Conservation (phyloP, 2,329 filamentous ascomycete genomes). For the Calonectria pteridis region DNA sequence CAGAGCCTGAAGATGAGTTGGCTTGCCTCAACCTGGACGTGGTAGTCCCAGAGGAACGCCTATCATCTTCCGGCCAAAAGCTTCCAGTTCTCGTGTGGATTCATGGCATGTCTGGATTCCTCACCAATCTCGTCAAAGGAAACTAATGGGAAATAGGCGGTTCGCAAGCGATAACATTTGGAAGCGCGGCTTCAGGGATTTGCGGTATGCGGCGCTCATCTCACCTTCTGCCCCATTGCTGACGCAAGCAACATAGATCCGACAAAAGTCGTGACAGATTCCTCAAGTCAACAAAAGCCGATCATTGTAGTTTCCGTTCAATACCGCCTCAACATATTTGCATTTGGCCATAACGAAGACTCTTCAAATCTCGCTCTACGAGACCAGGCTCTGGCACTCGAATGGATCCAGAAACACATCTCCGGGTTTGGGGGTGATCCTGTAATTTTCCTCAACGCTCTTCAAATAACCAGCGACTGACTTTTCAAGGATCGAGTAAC, state of each 20-base stretch:
- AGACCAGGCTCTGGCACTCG: slow-evolving; percentile 50
- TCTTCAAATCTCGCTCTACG: slow-evolving; percentile 51
- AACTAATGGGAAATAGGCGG: slow-evolving; percentile 44
- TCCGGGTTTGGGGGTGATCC: slow-evolving; percentile 46
- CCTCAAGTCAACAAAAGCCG: slow-evolving; percentile 42
- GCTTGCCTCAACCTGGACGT: slow-evolving; percentile 58
- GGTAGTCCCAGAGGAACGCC: slow-evolving; percentile 45
- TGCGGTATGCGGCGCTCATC: slow-evolving; percentile 48
- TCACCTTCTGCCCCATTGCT: neutral
- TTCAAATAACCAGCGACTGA: neutral
- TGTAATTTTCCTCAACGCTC: slow-evolving; percentile 6
- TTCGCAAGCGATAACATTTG: slow-evolving; percentile 58
- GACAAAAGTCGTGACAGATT: slow-evolving; percentile 50
- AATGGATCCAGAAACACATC: slow-evolving; percentile 47
- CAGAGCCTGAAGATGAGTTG: slow-evolving; percentile 56
- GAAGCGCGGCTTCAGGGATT: slow-evolving; percentile 55
- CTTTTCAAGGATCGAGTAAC: slow-evolving; percentile 53
- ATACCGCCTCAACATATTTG: slow-evolving; percentile 48
- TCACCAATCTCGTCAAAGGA: too few species aligned
- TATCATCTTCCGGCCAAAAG: slow-evolving; percentile 15
- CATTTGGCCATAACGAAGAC: slow-evolving; percentile 57
- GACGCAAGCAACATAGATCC: slow-evolving; percentile 42
- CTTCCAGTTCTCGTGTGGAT: slow-evolving; percentile 60
- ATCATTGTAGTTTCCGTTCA: slow-evolving; percentile 37
- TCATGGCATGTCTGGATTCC: slow-evolving; percentile 47